Percentiles rank a stretch among this genome's conserved stretches.
These are phyloP conservation scores for Lizonia empirigonia DNA, from an alignment of 2,329 filamentous ascomycete genomes.

Conservation along the genomic window DNA sequence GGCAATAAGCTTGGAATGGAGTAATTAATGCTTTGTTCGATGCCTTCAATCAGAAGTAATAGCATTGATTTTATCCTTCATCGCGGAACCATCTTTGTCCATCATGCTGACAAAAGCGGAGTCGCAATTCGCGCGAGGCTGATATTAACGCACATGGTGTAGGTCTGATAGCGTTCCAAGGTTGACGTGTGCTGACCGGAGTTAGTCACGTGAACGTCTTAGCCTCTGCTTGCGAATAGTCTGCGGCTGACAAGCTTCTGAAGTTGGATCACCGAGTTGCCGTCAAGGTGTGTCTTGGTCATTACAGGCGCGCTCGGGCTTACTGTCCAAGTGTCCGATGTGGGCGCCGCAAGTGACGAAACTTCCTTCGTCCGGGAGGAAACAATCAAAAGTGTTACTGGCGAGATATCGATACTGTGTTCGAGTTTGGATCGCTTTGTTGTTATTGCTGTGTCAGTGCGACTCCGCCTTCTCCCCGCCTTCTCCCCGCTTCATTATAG, in stretches of 20 bases:
- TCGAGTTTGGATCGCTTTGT: too few relatives aligned
- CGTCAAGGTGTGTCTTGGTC: not conserved
- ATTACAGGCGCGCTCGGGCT: constrained; percentile 7
- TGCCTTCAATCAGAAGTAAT: not conserved
- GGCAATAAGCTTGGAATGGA: too few relatives aligned
- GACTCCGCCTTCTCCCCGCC: too few relatives aligned
- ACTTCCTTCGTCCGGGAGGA: not conserved
- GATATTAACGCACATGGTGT: not conserved
- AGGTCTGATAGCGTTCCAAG: not conserved
- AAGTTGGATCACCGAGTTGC: constrained; percentile 6
- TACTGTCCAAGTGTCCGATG: too few relatives aligned
- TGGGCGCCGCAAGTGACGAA: too few relatives aligned
- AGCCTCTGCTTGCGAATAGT: not conserved
- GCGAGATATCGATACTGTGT: too few relatives aligned
- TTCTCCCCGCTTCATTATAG: too few relatives aligned
- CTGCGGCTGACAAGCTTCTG: constrained; percentile 1
- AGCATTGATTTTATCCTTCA: not conserved
- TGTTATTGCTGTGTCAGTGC: too few relatives aligned
- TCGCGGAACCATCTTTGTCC: not conserved
- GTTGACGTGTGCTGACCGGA: not conserved
- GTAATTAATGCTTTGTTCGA: not conserved
- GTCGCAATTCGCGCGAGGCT: not conserved
- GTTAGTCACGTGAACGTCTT: not conserved
- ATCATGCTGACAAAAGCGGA: constrained; percentile 5
- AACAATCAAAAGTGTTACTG: not conserved